These are phyloP conservation scores for Wickerhamiella sergipiensis DNA, from an alignment of 805 yeast genomes.

Conservation along the genomic window DNA sequence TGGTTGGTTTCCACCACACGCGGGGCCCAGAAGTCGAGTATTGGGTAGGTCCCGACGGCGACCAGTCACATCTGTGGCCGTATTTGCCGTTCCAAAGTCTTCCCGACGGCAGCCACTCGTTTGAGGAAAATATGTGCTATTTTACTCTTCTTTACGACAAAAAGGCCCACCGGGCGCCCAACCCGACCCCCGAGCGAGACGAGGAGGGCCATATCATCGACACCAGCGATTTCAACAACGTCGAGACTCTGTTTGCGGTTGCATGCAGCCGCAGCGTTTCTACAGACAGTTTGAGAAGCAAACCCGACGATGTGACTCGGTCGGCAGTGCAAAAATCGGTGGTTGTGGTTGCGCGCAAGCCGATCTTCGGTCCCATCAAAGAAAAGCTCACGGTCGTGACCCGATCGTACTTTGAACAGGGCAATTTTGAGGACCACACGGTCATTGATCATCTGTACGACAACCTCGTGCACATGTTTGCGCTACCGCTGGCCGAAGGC, in stretches of 20 bases:
- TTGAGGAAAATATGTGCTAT: conserved; percentile 84
- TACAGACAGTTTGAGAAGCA: conserved; percentile 40
- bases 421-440: conserved; percentile 54
- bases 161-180: conserved; percentile 32
- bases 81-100: conserved; percentile 85
- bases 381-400: conserved; percentile 87
- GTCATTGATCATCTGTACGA: conserved; percentile 59
- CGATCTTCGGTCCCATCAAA: conserved; percentile 70
- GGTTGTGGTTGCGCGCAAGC: conserved; percentile 74
- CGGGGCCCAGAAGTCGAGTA: conserved; percentile 94
- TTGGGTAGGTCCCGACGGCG: conserved; percentile 47
- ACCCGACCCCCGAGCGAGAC: conserved; percentile 25
- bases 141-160: conserved; percentile 71
- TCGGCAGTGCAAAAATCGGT: conserved; percentile 85
- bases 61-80: conserved; percentile 51
- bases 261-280: conserved; percentile 81
- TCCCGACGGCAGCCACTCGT: conserved; percentile 92
- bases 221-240: conserved; percentile 28
- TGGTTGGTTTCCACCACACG: conserved; percentile 84
- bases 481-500: conserved; percentile 31
- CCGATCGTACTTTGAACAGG: conserved; percentile 70
- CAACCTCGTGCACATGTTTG: conserved; percentile 31
- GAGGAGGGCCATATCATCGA: conserved; percentile 29
- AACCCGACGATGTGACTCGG: conserved; percentile 50
- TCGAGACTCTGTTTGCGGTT: conserved; percentile 80